A percentile compares a stretch with the other conserved stretches of the same genome.
Evolutionary conservation across 225 moss, liverwort and hornwort genomes (phyloP).

Genomic region (Anthoceros angustus): DNA sequence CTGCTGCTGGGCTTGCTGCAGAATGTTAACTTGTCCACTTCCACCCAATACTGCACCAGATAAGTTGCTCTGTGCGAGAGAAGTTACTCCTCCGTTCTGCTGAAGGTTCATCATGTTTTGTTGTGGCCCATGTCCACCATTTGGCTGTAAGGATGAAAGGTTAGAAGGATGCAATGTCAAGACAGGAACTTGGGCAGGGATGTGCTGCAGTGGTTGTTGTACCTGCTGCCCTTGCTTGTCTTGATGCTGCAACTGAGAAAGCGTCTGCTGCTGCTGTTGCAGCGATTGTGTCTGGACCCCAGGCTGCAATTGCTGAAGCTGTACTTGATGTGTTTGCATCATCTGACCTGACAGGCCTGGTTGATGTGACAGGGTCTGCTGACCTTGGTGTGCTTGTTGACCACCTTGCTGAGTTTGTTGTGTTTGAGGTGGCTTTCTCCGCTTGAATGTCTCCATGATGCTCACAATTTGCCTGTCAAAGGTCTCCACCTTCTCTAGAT

Average conservation of each 20-base stretch:
- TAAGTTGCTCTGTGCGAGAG: no score
- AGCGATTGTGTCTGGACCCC: constrained; percentile 26
- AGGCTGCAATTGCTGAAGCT: constrained; percentile 23
- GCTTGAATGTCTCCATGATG: constrained; percentile 95
- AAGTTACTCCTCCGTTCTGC: not conserved
- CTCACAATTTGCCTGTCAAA: constrained; percentile 82
- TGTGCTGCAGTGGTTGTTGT: constrained; percentile 41
- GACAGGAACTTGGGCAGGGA: constrained; percentile 39
- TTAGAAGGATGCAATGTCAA: not conserved
- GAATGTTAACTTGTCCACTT: constrained; percentile 17
- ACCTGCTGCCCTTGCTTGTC: constrained; percentile 6
- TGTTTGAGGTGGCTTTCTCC: constrained; percentile 30
- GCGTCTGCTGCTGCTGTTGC: constrained; percentile 27
- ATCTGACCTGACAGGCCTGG: constrained; percentile 8
- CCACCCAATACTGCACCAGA: not conserved
- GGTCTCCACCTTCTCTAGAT: constrained; percentile 71
- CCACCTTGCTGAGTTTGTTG: constrained; percentile 20
- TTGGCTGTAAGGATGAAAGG: not conserved
- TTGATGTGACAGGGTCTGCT: constrained; percentile 48
- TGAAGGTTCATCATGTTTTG: not conserved
- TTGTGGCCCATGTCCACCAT: not conserved
- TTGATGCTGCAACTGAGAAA: constrained; percentile 11
- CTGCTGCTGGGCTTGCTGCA: constrained; percentile 13
- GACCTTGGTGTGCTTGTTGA: constrained; percentile 48
- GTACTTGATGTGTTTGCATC: constrained; percentile 30